Base-by-base conservation (phyloP, 2,329 filamentous ascomycete genomes). In the Volutella citrinella region DNA sequence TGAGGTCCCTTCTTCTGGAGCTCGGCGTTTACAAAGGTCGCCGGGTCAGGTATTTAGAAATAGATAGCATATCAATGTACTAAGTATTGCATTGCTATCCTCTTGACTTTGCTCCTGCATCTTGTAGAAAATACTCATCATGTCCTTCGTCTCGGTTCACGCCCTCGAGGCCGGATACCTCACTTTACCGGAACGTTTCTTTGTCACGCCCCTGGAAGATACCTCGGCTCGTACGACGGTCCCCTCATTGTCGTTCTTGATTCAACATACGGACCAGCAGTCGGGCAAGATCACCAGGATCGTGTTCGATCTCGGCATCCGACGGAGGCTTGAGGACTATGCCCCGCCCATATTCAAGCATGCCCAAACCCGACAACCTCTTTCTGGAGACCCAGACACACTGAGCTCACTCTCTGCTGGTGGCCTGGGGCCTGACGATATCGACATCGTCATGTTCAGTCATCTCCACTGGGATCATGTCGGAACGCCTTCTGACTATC, bases 391-490 rank as follows among this genome's bases (percentile, higher is more conserved):
- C 10, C 34, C 28, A 10, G 38, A 32, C 18, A 28, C 27, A 4
- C 5, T 41, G 2, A 18, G 24, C 12, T 34, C 26, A 6, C 25
- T 41, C 4, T 17, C 23, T 5, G 9, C 21, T 10, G 38, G 38
- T 15, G 31, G 35, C 9, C 20, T 41, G 4, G 18, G 11, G 1
- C 38, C 30, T n/a, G 15, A 29, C 9, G 24, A 41, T 15, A 28
- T 41, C 14, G 38, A 41, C 14, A 5, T 34, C 9, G 30, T 43
- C 27, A 29, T 43, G 4, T 36, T 40, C 33, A 40, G 36, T 12
- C 40, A 43, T 27, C 24, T 40, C 9, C 40, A 43, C 24, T 43
- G 40, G 37, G 40, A 43, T 11, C 40, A 43, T 10, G 22, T 37
- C n/a, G 40, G 40, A 11, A 34, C 27, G 2, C 40, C 40, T 12